A percentile compares a stretch with the other conserved stretches of the same genome.
phyloP scores from a whole-genome alignment of 2,329 filamentous ascomycete species.

The Diaporthe longicolla region DNA sequence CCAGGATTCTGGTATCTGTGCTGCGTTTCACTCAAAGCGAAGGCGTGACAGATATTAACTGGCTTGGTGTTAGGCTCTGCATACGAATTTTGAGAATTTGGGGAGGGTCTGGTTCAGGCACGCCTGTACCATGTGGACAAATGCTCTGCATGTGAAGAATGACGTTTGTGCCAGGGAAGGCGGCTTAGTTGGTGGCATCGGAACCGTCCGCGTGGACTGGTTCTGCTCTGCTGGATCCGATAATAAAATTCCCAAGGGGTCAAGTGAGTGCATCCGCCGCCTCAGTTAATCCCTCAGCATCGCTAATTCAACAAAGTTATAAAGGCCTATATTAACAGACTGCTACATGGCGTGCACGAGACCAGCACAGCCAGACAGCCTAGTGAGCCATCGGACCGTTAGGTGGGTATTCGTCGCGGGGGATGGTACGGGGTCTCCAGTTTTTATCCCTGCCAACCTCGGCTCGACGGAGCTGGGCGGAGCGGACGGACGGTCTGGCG shows the following conservation, averaged over 20 bases:
- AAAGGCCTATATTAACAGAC: neutral
- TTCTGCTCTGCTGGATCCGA: neutral
- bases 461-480: constrained; percentile 36
- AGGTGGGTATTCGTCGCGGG: constrained; percentile 7
- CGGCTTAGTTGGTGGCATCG: neutral
- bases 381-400: constrained; percentile 17
- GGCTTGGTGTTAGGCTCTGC: neutral
- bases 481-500: constrained; percentile 23
- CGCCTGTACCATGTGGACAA: neutral
- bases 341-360: neutral
- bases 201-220: constrained; percentile 23
- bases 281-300: neutral
- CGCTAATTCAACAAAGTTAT: neutral
- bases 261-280: neutral
- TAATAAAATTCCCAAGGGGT: neutral
- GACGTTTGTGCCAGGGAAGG: constrained; percentile 7
- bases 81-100: neutral
- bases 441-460: constrained; percentile 36
- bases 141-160: constrained; percentile 37
- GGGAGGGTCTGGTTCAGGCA: neutral
- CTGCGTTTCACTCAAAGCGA: neutral
- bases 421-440: constrained; percentile 18
- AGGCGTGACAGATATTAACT: neutral
- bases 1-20: neutral
- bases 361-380: neutral